A percentile compares a stretch with the other conserved stretches of the same genome.
These are phyloP conservation scores for Pugionium dolabratum DNA, from an alignment of 345 rosid species.

Conservation along the genomic window DNA sequence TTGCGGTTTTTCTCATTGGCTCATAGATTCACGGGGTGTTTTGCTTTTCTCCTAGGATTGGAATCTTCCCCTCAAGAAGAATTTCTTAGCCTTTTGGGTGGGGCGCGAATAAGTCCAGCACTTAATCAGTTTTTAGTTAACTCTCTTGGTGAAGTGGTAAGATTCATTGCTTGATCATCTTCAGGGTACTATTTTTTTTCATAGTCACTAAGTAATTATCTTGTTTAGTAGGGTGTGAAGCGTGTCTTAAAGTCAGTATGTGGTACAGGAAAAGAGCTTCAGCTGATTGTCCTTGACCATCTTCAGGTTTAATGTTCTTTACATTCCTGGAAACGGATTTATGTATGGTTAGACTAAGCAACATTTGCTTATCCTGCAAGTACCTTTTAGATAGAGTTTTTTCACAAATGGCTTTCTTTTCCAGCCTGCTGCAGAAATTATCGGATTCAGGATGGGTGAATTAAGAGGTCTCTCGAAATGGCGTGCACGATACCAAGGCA, in stretches of 20 bases:
- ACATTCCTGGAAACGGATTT: slow-evolving; percentile 25
- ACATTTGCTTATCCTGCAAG: background rate
- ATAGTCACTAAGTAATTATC: slow-evolving; percentile 30
- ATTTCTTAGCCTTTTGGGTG: slow-evolving; percentile 85
- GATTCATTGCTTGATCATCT: slow-evolving; percentile 30
- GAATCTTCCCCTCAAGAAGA: slow-evolving; percentile 95
- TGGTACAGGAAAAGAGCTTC: slow-evolving; percentile 94
- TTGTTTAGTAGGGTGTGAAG: slow-evolving; percentile 69
- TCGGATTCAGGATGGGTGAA: slow-evolving; percentile 94
- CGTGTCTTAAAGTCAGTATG: slow-evolving; percentile 78
- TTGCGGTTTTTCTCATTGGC: slow-evolving; percentile 14
- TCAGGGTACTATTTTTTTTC: slow-evolving; percentile 18
- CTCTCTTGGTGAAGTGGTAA: slow-evolving; percentile 84
- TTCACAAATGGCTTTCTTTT: slow-evolving; percentile 39
- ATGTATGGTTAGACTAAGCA: slow-evolving; percentile 4
- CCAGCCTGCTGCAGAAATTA: slow-evolving; percentile 94
- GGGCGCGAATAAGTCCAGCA: slow-evolving; percentile 88
- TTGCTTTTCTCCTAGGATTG: slow-evolving; percentile 52
- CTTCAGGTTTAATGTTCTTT: slow-evolving; percentile 62
- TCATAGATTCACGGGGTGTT: slow-evolving; percentile 24
- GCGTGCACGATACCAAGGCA: slow-evolving; percentile 74
- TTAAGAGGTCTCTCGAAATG: slow-evolving; percentile 89
- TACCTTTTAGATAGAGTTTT: background rate
- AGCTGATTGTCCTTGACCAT: slow-evolving; percentile 77
- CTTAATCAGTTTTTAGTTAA: slow-evolving; percentile 88